Percentiles rank a stretch among this genome's conserved stretches.
Evolutionary conservation across 805 yeast genomes (phyloP).

Genomic region (Tetrapisispora nanseiensis): DNA sequence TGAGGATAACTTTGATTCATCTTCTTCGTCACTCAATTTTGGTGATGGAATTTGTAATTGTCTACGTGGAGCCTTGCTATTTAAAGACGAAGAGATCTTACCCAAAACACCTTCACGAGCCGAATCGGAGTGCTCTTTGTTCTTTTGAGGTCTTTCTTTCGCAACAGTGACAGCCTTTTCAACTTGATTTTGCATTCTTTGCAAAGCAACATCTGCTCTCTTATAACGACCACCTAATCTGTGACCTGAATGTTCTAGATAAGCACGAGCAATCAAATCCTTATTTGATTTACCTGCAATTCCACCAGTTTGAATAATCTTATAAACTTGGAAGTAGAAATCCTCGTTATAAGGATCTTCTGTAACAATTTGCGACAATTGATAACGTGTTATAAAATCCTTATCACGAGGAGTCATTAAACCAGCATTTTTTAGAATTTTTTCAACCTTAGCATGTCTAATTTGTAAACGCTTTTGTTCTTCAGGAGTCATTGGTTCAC

Average conservation of each 20-base stretch:
- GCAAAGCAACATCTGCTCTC: constrained; percentile 83
- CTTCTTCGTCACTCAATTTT: constrained; percentile 34
- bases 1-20: constrained; percentile 26
- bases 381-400: constrained; percentile 89
- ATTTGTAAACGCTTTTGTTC: constrained; percentile 57
- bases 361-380: constrained; percentile 88
- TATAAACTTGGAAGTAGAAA: constrained; percentile 88
- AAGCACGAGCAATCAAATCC: constrained; percentile 85
- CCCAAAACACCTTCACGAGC: constrained; percentile 80
- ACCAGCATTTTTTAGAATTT: constrained; percentile 76
- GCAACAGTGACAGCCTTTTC: constrained; percentile 94
- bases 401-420: constrained; percentile 96
- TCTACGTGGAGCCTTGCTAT: constrained; percentile 80
- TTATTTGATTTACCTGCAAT: constrained; percentile 38
- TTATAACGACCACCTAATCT: constrained; percentile 76
- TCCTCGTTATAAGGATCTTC: constrained; percentile 97
- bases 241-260: constrained; percentile 84
- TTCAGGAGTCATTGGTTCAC: constrained; percentile 51
- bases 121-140: constrained; percentile 34
- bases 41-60: constrained; percentile 51
- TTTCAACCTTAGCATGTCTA: constrained; percentile 66
- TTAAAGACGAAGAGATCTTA: constrained; percentile 69
- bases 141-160: constrained; percentile 69
- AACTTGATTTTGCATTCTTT: constrained; percentile 96
- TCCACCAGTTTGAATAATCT: constrained; percentile 51